A percentile compares a stretch with the other conserved stretches of the same genome.
Evolutionary conservation across 2,329 filamentous ascomycete genomes (phyloP).

Genomic region (Daldinia sp.): DNA sequence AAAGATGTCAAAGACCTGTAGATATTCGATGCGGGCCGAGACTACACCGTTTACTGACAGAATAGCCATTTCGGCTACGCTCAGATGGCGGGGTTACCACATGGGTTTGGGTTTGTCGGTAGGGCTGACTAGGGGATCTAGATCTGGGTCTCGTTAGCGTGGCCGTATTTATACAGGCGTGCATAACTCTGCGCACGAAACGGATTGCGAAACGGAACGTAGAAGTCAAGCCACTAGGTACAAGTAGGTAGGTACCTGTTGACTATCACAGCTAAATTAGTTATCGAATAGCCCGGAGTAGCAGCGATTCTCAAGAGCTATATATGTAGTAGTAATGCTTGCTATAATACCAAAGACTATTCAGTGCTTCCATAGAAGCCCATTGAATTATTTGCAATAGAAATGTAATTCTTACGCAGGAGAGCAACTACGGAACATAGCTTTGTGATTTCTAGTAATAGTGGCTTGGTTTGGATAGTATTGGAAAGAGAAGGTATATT

Average conservation of each 20-base stretch:
- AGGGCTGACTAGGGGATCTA: slow-evolving; percentile 3
- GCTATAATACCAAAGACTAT: no score
- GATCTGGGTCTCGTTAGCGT: background rate
- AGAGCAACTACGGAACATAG: no score
- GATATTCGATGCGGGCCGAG: background rate
- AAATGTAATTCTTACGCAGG: no score
- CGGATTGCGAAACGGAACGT: background rate
- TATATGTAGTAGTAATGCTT: no score
- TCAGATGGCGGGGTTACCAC: slow-evolving; percentile 2
- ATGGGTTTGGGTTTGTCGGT: background rate
- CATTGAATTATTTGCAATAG: no score
- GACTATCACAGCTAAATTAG: no score
- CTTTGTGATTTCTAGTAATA: no score
- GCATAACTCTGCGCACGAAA: background rate
- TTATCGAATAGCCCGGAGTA: no score
- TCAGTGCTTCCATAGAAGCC: no score
- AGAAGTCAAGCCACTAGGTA: background rate
- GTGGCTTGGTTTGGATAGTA: no score
- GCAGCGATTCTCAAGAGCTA: no score
- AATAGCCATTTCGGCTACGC: background rate
- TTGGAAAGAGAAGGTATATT: background rate
- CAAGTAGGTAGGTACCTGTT: no score
- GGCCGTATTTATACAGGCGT: background rate
- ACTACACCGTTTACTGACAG: background rate
- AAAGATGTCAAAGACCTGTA: background rate